Evolutionary conservation across 2,329 filamentous ascomycete species (phyloP).

Genomic region (Penicillium sp.): DNA sequence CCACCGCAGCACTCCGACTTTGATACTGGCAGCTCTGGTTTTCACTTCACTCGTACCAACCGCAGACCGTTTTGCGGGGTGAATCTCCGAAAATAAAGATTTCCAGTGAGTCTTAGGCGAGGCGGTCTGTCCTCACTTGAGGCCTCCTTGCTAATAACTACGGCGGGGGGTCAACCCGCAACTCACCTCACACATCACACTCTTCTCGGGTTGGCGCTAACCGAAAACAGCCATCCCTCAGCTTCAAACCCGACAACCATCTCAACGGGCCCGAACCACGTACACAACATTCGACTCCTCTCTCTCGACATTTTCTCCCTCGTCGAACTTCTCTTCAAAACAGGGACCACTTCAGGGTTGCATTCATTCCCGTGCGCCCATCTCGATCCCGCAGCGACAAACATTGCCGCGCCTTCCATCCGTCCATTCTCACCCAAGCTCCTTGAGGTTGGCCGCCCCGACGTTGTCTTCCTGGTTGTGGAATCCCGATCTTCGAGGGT

Average conservation of each 20-base stretch:
- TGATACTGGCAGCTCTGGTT: too few relatives aligned
- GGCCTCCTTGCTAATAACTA: too few relatives aligned
- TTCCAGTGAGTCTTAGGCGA: too few relatives aligned
- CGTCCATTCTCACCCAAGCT: slow-evolving; percentile 7
- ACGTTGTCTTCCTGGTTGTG: slow-evolving; percentile 26
- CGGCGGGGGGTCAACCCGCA: too few relatives aligned
- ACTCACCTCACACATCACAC: slow-evolving; percentile 13
- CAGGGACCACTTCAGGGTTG: slow-evolving; percentile 23
- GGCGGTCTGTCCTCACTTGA: too few relatives aligned
- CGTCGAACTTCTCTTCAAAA: slow-evolving; percentile 19
- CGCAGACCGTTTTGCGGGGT: too few relatives aligned
- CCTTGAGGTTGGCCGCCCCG: slow-evolving; percentile 21
- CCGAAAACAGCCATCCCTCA: slow-evolving; percentile 38
- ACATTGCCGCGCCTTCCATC: slow-evolving; percentile 6
- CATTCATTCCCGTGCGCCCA: slow-evolving; percentile 17
- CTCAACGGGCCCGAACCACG: slow-evolving; percentile 27
- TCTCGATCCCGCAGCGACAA: slow-evolving; percentile 17
- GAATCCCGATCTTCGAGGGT: slow-evolving; percentile 28
- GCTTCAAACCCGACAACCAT: slow-evolving; percentile 36
- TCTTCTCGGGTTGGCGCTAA: slow-evolving; percentile 30
- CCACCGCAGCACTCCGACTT: too few relatives aligned
- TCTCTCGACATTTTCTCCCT: slow-evolving; percentile 16
- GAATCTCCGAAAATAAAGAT: too few relatives aligned
- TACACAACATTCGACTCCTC: slow-evolving; percentile 26
- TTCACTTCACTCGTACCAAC: too few relatives aligned